phyloP scores from a whole-genome alignment of 805 yeast genomes.

The Suhomyces xylopsoci region DNA sequence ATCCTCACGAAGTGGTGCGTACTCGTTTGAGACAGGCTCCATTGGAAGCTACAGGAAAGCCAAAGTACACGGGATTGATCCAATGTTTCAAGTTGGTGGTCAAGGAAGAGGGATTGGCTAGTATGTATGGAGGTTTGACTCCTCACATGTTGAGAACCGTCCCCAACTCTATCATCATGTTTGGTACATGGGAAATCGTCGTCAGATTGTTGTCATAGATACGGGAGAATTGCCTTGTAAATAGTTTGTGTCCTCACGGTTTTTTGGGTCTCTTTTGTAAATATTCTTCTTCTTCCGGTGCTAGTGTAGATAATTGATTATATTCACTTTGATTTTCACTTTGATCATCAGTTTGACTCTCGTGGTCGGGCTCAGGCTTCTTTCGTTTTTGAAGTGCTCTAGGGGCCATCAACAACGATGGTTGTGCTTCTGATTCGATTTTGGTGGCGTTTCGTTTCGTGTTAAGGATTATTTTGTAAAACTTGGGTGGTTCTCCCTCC shows the following conservation, averaged over 20 bases:
- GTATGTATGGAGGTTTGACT: constrained; percentile 96
- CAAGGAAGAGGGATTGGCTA: constrained; percentile 86
- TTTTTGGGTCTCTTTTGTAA: background rate
- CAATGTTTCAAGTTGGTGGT: constrained; percentile 85
- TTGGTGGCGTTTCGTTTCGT: constrained; percentile 10
- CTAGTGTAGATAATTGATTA: background rate
- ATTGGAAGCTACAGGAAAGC: constrained; percentile 61
- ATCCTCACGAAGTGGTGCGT: constrained; percentile 96
- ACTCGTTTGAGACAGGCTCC: constrained; percentile 97
- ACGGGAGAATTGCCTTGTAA: constrained; percentile 5
- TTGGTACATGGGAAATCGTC: constrained; percentile 94
- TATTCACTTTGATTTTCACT: constrained; percentile 2
- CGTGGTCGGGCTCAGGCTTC: background rate
- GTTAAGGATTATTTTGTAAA: constrained; percentile 43
- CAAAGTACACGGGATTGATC: constrained; percentile 84
- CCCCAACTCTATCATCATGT: constrained; percentile 97
- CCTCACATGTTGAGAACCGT: constrained; percentile 96
- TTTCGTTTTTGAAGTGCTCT: constrained; percentile 2
- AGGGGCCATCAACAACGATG: constrained; percentile 3
- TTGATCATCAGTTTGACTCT: constrained; percentile 4
- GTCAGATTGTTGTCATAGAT: constrained; percentile 32
- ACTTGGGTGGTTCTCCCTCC: constrained; percentile 41
- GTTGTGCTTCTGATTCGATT: constrained; percentile 8
- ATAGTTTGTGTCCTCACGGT: constrained; percentile 2
- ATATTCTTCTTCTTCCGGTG: constrained; percentile 7